Base-by-base conservation (phyloP, 2,329 filamentous ascomycete genomes). In the Ophiocordyceps unilateralis region DNA sequence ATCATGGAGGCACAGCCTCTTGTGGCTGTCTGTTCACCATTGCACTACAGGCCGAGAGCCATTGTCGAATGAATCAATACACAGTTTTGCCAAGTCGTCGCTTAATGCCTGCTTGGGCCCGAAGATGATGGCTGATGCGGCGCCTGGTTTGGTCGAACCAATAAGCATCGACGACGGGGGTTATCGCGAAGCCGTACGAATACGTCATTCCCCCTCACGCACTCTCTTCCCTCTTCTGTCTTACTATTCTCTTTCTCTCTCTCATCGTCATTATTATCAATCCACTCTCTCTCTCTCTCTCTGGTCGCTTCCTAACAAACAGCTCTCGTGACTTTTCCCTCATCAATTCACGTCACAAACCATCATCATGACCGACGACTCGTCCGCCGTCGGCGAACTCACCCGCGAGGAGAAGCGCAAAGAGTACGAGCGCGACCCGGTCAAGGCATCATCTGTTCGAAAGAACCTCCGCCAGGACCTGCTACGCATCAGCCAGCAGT, bases 381-480 rank as follows among this genome's bases (percentile, higher is more conserved):
- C 42, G 28, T 44, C 30, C 21, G 21, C 20, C 5, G 39, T 36
- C 19, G 9, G 26, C 5, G n/a, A 15, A 11, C 42, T 26, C 26
- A 41, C 24, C 23, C 45, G 45, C 36, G 22, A 28, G 15, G 42
- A 46, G 26, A 46, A 46, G 28, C 45, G 45, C 36, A 21, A 26
- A 23, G 37, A 38, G 9, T 46, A 39, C 17, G 30, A 44, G 19
- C 28, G 22, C 19, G 40, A 46, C n/a, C 12, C 30, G 14, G 34
- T 26, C 17, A 43, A 42, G 6, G 42, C 42, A 6, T 22, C 17
- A 5, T 41, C 43, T 10, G 41, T 34, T 6, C 39, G 38, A 11
- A 37, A 45, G 19, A 41, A 34, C 30, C 41, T 45, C 20, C 44
- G 44, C 9, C 39, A 45, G 21, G 44, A 45, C 15, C 23, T 46